These are phyloP conservation scores for Ramalina peruviana DNA, from an alignment of 495 filamentous ascomycete genomes.

Conservation along the genomic window DNA sequence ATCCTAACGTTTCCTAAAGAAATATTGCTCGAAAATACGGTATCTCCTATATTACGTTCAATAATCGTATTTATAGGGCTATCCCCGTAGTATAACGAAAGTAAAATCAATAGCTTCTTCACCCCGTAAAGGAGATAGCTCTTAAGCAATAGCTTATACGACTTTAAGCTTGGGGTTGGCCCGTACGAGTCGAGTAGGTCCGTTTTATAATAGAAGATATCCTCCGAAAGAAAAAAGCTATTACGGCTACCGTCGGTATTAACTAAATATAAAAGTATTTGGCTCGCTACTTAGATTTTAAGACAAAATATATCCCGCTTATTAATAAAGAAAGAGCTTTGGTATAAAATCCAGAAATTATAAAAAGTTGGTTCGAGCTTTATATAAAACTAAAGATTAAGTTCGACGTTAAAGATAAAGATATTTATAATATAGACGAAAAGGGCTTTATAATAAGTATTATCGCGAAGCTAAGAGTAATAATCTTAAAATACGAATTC, in stretches of 20 bases:
- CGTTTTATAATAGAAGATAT: background rate
- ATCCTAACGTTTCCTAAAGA: too few species aligned
- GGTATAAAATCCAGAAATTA: background rate
- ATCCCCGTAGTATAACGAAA: too few species aligned
- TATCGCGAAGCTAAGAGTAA: background rate
- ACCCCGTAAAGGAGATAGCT: too few species aligned
- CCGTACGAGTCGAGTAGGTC: background rate
- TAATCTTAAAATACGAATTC: background rate
- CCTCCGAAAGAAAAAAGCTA: background rate
- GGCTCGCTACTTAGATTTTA: background rate
- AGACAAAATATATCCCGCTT: background rate
- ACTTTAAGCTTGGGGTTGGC: background rate
- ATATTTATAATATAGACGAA: slow-evolving; percentile 17
- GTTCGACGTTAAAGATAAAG: background rate
- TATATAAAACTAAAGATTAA: background rate
- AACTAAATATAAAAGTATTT: background rate
- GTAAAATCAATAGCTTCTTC: too few species aligned
- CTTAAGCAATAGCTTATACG: too few species aligned
- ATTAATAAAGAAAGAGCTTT: background rate
- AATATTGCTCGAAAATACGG: too few species aligned
- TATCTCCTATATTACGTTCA: too few species aligned
- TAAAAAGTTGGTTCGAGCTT: slow-evolving; percentile 1
- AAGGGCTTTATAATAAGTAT: slow-evolving; percentile 9
- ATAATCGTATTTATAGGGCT: too few species aligned
- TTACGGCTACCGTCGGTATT: background rate